Conservation (phyloP, 2,329 filamentous ascomycete species). For the Domatiomyces catenatus region DNA sequence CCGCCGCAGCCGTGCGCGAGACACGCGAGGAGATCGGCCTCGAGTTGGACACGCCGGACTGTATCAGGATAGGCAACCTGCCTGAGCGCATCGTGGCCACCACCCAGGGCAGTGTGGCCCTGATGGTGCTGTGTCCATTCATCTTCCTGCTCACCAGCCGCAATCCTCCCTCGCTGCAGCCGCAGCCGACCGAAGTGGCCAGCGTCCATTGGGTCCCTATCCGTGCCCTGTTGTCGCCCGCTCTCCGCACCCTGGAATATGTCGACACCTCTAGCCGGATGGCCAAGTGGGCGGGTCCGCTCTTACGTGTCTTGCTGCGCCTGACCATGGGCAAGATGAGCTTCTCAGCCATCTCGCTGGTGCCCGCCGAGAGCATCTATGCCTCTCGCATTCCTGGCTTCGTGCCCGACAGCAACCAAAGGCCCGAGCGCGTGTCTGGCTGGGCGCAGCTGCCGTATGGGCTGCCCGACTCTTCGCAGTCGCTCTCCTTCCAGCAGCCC, state of each 20-base stretch:
- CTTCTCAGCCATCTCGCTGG: slow-evolving; percentile 48
- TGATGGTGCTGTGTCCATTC: slow-evolving; percentile 57
- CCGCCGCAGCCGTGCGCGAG: slow-evolving; percentile 48
- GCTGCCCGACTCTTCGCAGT: slow-evolving; percentile 14
- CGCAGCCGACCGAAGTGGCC: slow-evolving; percentile 55
- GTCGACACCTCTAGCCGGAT: slow-evolving; percentile 50
- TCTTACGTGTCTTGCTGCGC: slow-evolving; percentile 40
- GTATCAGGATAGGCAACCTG: slow-evolving; percentile 42
- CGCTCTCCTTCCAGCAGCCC: slow-evolving; percentile 25
- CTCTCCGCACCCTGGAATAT: slow-evolving; percentile 45
- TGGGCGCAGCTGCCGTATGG: slow-evolving; percentile 14
- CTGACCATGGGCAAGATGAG: slow-evolving; percentile 49
- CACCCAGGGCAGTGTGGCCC: slow-evolving; percentile 45
- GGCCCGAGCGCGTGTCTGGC: slow-evolving; percentile 14
- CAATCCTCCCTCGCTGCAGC: slow-evolving; percentile 39
- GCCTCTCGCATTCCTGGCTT: slow-evolving; percentile 40
- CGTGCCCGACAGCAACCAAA: slow-evolving; percentile 22
- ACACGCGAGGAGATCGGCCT: slow-evolving; percentile 52
- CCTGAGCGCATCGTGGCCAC: slow-evolving; percentile 52
- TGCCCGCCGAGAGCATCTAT: slow-evolving; percentile 46
- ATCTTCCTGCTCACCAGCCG: slow-evolving; percentile 47
- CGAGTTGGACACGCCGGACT: slow-evolving; percentile 37
- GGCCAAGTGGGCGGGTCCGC: slow-evolving; percentile 38
- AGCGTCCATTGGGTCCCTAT: slow-evolving; percentile 56
- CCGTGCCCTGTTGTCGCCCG: slow-evolving; percentile 43